Evolutionary conservation across 1,139 yeast species (phyloP).

Genomic region (Maudiozyma humilis): DNA sequence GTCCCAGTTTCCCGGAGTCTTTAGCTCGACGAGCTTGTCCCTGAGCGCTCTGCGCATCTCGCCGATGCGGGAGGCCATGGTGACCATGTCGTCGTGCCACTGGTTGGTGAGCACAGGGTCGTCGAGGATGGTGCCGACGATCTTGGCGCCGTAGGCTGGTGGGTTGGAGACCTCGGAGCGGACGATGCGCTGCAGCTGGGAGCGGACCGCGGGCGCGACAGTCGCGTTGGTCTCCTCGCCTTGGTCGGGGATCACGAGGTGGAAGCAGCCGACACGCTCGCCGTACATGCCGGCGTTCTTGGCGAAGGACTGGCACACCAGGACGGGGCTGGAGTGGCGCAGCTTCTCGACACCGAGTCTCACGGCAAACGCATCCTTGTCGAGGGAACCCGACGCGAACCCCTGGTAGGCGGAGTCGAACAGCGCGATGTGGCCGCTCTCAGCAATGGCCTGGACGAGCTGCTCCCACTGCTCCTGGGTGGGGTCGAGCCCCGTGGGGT

Average conservation of each 20-base stretch:
- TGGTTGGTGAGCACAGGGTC: slow-evolving; percentile 57
- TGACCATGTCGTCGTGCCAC: slow-evolving; percentile 80
- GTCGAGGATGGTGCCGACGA: slow-evolving; percentile 69
- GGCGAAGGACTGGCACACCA: slow-evolving; percentile 93
- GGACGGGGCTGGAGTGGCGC: slow-evolving; percentile 39
- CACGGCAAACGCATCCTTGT: slow-evolving; percentile 78
- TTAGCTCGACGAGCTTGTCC: slow-evolving; percentile 50
- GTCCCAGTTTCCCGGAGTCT: slow-evolving; percentile 88
- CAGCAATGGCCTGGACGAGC: slow-evolving; percentile 54
- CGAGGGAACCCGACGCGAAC: slow-evolving; percentile 84
- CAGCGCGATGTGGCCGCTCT: slow-evolving; percentile 66
- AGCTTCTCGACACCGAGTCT: slow-evolving; percentile 62
- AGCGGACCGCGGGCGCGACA: slow-evolving; percentile 45
- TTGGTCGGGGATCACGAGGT: slow-evolving; percentile 47
- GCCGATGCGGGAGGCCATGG: slow-evolving; percentile 81
- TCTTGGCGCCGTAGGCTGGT: slow-evolving; percentile 92
- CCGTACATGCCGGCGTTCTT: slow-evolving; percentile 97
- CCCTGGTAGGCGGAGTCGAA: slow-evolving; percentile 98
- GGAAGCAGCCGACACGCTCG: slow-evolving; percentile 93
- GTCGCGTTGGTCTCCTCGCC: slow-evolving; percentile 30
- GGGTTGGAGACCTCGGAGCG: slow-evolving; percentile 89
- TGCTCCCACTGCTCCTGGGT: slow-evolving; percentile 75
- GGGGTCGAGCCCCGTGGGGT: slow-evolving; percentile 97
- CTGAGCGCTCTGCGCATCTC: slow-evolving; percentile 67
- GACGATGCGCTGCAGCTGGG: slow-evolving; percentile 72